A percentile compares a stretch with the other conserved stretches of the same genome.
These are phyloP conservation scores for Euphrasia confusa DNA, from an alignment of 257 asterid genomes.

Conservation along the genomic window DNA sequence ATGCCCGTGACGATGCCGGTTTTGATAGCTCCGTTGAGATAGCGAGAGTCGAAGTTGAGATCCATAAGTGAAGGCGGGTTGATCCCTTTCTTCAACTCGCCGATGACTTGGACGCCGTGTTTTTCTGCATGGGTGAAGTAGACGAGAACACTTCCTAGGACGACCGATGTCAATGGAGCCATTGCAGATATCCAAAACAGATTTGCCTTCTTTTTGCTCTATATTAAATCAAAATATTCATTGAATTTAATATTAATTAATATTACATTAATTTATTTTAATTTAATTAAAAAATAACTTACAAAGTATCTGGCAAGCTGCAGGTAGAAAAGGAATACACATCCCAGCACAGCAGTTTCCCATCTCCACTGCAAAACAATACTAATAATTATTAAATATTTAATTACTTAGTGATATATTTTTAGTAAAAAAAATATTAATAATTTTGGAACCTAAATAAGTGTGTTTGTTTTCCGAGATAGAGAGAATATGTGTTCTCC, in stretches of 20 bases:
- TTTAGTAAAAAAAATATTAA: too few relatives aligned
- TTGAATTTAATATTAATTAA: too few relatives aligned
- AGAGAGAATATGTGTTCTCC: too few relatives aligned
- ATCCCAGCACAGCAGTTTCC: slow-evolving; percentile 92
- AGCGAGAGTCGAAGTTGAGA: slow-evolving; percentile 55
- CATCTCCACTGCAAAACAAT: slow-evolving; percentile 80
- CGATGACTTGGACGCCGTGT: slow-evolving; percentile 87
- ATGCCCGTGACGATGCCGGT: slow-evolving; percentile 88
- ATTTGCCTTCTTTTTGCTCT: slow-evolving; percentile 77
- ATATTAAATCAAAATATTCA: slow-evolving; percentile 23
- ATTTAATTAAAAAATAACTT: slow-evolving; percentile 26
- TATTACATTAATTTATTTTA: too few relatives aligned
- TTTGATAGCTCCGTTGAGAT: slow-evolving; percentile 50
- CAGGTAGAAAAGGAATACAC: slow-evolving; percentile 79
- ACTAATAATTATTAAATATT: too few relatives aligned
- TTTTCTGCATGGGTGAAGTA: slow-evolving; percentile 80
- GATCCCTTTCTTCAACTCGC: slow-evolving; percentile 71
- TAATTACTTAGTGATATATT: too few relatives aligned
- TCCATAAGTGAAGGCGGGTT: slow-evolving; percentile 72
- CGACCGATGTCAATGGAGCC: slow-evolving; percentile 80
- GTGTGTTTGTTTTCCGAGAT: too few relatives aligned
- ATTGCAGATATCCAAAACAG: slow-evolving; percentile 93
- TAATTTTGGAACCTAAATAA: too few relatives aligned
- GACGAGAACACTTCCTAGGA: slow-evolving; percentile 68
- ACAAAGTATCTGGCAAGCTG: slow-evolving; percentile 67